Conservation (phyloP, 2,329 filamentous ascomycete species). For the Fusarium devonianum region DNA sequence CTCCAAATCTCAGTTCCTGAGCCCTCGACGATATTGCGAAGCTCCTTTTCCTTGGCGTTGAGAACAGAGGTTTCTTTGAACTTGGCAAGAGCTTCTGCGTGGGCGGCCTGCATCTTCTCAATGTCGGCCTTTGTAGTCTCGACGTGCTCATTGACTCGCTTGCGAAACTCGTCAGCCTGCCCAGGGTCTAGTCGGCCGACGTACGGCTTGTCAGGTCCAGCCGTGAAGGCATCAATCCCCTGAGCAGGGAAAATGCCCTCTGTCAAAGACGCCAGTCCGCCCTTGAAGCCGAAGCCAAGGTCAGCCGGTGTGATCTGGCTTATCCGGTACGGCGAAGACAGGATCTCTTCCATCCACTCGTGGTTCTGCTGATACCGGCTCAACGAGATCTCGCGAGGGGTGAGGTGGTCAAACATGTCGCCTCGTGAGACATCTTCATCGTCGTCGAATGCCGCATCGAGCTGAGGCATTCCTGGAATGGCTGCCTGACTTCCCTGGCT, state of each 20-base stretch:
- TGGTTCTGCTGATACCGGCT: constrained; percentile 93
- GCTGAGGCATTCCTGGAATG: constrained; percentile 50
- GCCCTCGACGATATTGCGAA: constrained; percentile 71
- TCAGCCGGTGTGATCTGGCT: constrained; percentile 86
- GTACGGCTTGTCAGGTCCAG: constrained; percentile 64
- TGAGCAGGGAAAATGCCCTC: constrained; percentile 81
- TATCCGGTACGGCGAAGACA: constrained; percentile 88
- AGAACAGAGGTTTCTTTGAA: constrained; percentile 75
- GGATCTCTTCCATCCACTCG: constrained; percentile 98
- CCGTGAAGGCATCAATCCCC: constrained; percentile 55
- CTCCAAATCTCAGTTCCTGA: constrained; percentile 68
- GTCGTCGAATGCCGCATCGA: constrained; percentile 71
- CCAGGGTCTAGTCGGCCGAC: constrained; percentile 71
- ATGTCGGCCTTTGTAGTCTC: constrained; percentile 81
- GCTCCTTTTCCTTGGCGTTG: constrained; percentile 76
- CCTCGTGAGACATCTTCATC: constrained; percentile 88
- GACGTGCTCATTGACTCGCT: constrained; percentile 76
- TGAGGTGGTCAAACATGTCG: constrained; percentile 89
- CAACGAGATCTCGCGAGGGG: constrained; percentile 86
- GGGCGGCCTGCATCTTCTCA: constrained; percentile 80
- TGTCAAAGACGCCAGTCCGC: constrained; percentile 81
- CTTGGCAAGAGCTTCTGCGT: constrained; percentile 76
- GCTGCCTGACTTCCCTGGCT: constrained; percentile 49
- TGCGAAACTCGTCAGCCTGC: constrained; percentile 84
- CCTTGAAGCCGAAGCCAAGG: constrained; percentile 83